A percentile compares a stretch with the other conserved stretches of the same genome.
These are phyloP conservation scores for Escallonia rubra DNA, from an alignment of 129 eudicot genomes.

Conservation along the genomic window DNA sequence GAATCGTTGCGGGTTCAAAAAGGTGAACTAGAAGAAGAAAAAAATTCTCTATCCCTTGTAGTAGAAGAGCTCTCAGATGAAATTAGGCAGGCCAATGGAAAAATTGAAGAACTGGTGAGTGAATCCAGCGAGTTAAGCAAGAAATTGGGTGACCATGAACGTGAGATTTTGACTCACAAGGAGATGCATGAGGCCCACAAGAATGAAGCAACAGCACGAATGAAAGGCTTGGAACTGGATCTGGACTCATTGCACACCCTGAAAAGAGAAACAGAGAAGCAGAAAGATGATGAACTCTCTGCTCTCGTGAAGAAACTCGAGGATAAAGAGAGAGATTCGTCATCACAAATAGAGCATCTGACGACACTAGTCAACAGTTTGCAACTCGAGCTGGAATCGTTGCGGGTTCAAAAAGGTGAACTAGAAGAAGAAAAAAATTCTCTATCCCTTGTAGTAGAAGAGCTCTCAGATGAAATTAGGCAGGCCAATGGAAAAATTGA, in stretches of 20 bases:
- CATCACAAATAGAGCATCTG: constrained; percentile 38
- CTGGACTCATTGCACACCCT: constrained; percentile 38
- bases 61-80: constrained; percentile 43
- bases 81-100: constrained; percentile 33
- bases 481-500: constrained; percentile 34
- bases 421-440: constrained; percentile 47
- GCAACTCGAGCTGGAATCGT: constrained; percentile 8
- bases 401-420: constrained; percentile 32
- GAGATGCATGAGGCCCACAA: constrained; percentile 69
- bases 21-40: constrained; percentile 48
- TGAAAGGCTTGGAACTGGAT: constrained; percentile 55
- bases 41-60: constrained; percentile 35
- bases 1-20: constrained; percentile 24
- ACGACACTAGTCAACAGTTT: constrained; percentile 1
- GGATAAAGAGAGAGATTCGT: constrained; percentile 36
- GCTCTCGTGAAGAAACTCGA: constrained; percentile 51
- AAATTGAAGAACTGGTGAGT: constrained; percentile 40
- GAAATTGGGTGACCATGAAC: constrained; percentile 43
- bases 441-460: constrained; percentile 36
- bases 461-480: constrained; percentile 43
- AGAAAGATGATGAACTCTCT: constrained; percentile 56
- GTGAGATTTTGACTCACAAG: constrained; percentile 39
- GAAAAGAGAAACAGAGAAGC: constrained; percentile 57
- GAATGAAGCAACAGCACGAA: constrained; percentile 42
- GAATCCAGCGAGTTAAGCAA: constrained; percentile 47